Conservation (phyloP, 2,329 filamentous ascomycete genomes). For the Botrytis medusae region DNA sequence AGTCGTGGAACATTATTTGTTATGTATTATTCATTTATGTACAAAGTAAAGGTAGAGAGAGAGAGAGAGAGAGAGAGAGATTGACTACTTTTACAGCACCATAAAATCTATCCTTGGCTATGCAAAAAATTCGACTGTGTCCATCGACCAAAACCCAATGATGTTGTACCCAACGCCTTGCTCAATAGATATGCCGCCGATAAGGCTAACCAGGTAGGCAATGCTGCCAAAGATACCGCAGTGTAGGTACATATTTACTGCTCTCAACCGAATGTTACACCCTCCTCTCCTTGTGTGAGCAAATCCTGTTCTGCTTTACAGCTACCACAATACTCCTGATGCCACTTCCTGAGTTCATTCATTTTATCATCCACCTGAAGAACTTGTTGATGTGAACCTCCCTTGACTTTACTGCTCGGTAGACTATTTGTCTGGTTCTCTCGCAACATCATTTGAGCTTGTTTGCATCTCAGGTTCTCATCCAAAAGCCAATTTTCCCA, state of each 20-base stretch:
- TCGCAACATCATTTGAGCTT: slow-evolving; percentile 51
- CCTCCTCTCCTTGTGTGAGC: slow-evolving; percentile 29
- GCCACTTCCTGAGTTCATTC: slow-evolving; percentile 54
- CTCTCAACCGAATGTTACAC: slow-evolving; percentile 33
- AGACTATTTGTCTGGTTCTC: slow-evolving; percentile 35
- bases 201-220: not conserved
- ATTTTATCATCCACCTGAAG: slow-evolving; percentile 40
- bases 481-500: slow-evolving; percentile 91
- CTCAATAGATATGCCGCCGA: slow-evolving; percentile 6
- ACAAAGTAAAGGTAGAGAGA: not conserved
- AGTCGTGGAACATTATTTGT: not conserved
- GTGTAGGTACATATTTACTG: slow-evolving; percentile 5
- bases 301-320: slow-evolving; percentile 46
- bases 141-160: slow-evolving; percentile 6
- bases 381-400: slow-evolving; percentile 27
- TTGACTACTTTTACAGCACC: not conserved
- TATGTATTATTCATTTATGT: not conserved
- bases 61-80: not conserved
- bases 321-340: slow-evolving; percentile 61
- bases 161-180: slow-evolving; percentile 21
- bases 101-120: not conserved
- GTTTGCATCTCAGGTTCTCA: slow-evolving; percentile 74
- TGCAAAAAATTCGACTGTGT: not conserved
- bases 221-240: slow-evolving; percentile 3
- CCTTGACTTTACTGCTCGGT: slow-evolving; percentile 35